A percentile compares a stretch with the other conserved stretches of the same genome.
Evolutionary conservation across 108 stramenopile species (phyloP).

Genomic region (Cyclotella kingstonii): DNA sequence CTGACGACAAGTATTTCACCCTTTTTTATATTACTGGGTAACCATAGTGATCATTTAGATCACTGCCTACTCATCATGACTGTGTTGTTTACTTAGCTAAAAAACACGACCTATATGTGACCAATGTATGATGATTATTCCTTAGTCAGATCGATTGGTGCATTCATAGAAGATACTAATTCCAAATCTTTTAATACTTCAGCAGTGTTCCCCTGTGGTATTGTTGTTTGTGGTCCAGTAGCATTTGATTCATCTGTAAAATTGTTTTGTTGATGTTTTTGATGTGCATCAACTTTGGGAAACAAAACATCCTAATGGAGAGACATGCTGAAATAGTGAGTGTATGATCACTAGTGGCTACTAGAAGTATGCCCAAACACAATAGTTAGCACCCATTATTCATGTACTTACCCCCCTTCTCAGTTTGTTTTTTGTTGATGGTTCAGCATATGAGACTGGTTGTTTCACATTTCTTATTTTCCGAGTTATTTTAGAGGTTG

Average conservation of each 20-base stretch:
- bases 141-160: neutral
- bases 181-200: conserved; percentile 15
- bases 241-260: neutral
- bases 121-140: neutral
- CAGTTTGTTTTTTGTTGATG: conserved; percentile 24
- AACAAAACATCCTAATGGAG: conserved; percentile 35
- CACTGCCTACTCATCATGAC: neutral
- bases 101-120: neutral
- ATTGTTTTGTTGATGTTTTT: conserved; percentile 11
- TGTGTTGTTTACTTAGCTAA: neutral
- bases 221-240: neutral
- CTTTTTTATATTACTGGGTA: no score
- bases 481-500: conserved; percentile 1
- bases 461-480: conserved; percentile 31
- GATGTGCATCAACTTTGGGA: conserved; percentile 24
- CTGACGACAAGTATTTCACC: neutral
- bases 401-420: conserved; percentile 15
- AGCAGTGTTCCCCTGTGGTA: neutral
- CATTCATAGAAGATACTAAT: neutral
- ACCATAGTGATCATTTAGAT: neutral
- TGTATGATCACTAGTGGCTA: no score
- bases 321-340: no score
- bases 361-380: no score
- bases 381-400: neutral
- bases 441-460: conserved; percentile 31